phyloP scores from a whole-genome alignment of 371 early-diverging fungal genomes.

The Phascolomyces articulosus region DNA sequence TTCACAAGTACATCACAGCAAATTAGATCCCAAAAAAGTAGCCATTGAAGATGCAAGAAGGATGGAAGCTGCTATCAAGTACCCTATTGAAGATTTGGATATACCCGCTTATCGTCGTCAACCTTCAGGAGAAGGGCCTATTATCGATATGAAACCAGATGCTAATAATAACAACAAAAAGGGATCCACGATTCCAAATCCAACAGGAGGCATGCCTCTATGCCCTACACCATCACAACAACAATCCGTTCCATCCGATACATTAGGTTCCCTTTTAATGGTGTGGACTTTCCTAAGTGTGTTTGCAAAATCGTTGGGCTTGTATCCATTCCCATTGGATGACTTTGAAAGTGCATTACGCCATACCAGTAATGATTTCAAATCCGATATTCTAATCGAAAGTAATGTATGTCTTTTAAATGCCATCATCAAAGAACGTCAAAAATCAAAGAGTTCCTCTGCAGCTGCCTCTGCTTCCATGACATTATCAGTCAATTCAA shows the following conservation, averaged over 20 bases:
- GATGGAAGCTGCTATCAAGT: slow-evolving; percentile 47
- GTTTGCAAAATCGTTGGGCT: slow-evolving; percentile 38
- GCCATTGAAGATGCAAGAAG: slow-evolving; percentile 23
- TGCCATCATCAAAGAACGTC: slow-evolving; percentile 39
- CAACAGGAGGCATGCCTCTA: slow-evolving; percentile 32
- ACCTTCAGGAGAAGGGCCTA: slow-evolving; percentile 28
- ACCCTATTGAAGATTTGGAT: slow-evolving; percentile 67
- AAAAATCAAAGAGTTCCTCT: slow-evolving; percentile 6
- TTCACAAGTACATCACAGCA: not conserved
- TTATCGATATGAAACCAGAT: slow-evolving; percentile 43
- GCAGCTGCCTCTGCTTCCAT: not conserved
- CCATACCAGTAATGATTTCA: slow-evolving; percentile 19
- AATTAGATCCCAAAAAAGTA: not conserved
- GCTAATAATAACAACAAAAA: slow-evolving; percentile 10
- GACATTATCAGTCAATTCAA: not conserved
- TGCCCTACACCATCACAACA: slow-evolving; percentile 27
- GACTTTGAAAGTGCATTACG: slow-evolving; percentile 49
- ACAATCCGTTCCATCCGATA: slow-evolving; percentile 31
- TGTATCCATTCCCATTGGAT: slow-evolving; percentile 46
- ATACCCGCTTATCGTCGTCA: slow-evolving; percentile 41
- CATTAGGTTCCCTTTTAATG: slow-evolving; percentile 43
- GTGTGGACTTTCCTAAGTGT: slow-evolving; percentile 48
- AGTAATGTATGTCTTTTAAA: slow-evolving; percentile 44
- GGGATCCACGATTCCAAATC: slow-evolving; percentile 26
- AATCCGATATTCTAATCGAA: slow-evolving; percentile 35